Evolutionary conservation across 2,329 filamentous ascomycete species (phyloP).

Genomic region (Camillea tinctor): DNA sequence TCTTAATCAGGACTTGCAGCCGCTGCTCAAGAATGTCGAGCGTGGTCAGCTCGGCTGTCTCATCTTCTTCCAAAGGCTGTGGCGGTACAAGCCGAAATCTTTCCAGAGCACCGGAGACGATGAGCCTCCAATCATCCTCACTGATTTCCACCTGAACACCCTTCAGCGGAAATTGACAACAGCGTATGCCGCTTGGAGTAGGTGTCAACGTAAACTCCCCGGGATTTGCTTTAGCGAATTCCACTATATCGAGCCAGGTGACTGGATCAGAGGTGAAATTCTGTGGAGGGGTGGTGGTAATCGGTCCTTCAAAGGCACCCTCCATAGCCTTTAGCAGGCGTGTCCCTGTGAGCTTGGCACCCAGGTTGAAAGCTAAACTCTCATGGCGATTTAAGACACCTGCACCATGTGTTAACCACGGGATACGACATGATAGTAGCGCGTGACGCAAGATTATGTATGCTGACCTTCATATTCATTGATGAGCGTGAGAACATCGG

Average conservation of each 20-base stretch:
- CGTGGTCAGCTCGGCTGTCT: conserved; percentile 79
- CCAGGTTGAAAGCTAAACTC: conserved; percentile 81
- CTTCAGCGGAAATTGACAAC: conserved; percentile 80
- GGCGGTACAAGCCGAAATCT: conserved; percentile 70
- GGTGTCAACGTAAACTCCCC: conserved; percentile 73
- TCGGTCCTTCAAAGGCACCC: conserved; percentile 78
- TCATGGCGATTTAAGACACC: conserved; percentile 82
- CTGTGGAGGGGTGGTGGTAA: conserved; percentile 54
- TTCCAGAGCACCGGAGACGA: conserved; percentile 78
- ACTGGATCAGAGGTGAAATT: conserved; percentile 55
- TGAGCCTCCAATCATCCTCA: conserved; percentile 84
- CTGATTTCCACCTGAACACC: conserved; percentile 80
- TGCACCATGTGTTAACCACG: conserved; percentile 27
- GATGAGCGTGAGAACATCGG: conserved; percentile 69
- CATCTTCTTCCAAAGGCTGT: conserved; percentile 80
- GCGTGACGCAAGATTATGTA: neutral
- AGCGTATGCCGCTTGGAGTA: conserved; percentile 64
- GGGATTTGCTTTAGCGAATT: conserved; percentile 78
- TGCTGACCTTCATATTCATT: conserved; percentile 69
- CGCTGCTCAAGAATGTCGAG: conserved; percentile 81
- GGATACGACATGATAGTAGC: neutral
- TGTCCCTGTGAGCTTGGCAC: conserved; percentile 77
- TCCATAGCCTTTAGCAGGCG: conserved; percentile 85
- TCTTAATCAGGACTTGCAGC: conserved; percentile 72
- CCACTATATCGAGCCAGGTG: conserved; percentile 82